Percentiles rank a stretch among this genome's conserved stretches.
These are phyloP conservation scores for Stentor roeselii DNA, from an alignment of 73 alveolate species.

Conservation along the genomic window DNA sequence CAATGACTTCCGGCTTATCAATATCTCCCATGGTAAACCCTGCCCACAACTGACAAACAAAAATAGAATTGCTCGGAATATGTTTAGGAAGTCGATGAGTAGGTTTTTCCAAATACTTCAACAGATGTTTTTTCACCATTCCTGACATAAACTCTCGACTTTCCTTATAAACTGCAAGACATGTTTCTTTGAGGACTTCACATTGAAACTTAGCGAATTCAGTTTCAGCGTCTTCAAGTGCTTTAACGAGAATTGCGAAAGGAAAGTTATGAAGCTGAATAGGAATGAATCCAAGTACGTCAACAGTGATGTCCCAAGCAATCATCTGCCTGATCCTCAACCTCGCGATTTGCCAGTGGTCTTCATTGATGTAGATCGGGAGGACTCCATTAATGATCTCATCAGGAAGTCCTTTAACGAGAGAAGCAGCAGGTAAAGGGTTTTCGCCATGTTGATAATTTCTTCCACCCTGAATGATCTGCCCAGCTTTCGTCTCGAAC, in stretches of 20 bases:
- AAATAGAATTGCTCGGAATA: conserved; percentile 14
- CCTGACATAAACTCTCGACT: background rate
- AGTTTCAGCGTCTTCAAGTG: conserved; percentile 11
- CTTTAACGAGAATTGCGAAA: background rate
- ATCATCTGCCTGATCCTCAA: background rate
- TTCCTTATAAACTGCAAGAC: conserved; percentile 5
- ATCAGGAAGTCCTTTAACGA: conserved; percentile 18
- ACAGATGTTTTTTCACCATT: background rate
- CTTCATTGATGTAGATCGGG: conserved; percentile 6
- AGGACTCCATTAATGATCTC: conserved; percentile 19
- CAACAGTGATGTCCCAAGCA: conserved; percentile 28
- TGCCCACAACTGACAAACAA: background rate
- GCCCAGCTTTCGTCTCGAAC: conserved; percentile 23
- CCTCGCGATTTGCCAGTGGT: conserved; percentile 21
- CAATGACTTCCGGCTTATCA: background rate
- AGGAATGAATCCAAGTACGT: conserved; percentile 14
- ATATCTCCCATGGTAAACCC: background rate
- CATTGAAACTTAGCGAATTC: background rate
- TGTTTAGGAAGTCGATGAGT: conserved; percentile 1
- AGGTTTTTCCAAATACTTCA: background rate
- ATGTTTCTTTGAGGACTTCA: conserved; percentile 16
- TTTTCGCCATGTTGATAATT: conserved; percentile 10
- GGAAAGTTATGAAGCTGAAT: background rate
- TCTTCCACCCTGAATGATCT: conserved; percentile 16
- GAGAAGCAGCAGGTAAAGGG: background rate